Evolutionary conservation across 805 yeast genomes (phyloP), one percentile per base, ranked within the genome.

Genomic region (Teunomyces pallodes): DNA sequence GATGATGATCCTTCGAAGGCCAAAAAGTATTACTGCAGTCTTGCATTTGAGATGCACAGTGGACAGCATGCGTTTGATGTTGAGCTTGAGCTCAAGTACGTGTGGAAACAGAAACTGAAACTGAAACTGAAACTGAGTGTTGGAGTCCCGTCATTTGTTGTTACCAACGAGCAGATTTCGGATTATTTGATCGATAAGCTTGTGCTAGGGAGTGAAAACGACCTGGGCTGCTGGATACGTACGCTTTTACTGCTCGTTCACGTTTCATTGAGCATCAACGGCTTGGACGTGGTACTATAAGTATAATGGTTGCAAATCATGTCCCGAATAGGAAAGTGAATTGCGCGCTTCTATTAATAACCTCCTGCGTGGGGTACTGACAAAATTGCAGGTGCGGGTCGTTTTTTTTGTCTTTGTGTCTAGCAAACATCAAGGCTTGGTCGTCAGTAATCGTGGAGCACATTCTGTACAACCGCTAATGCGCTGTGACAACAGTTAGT

Each of bases 181-280:
- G 33, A 55, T 40, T 53, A 54, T 38, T 45, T 57, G 42, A 46
- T 46, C 20, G 49, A 47, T n/a, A 57, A 54, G 17, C 40, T 57
- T 7, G 33, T 55, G 12, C 32, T 47, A 14, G 36, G 45, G 16
- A 24, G 27, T 6, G 38, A 40, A 12, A 30, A 40, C 6, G 7
- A 20, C 2, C 31, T 1, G 27, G 31, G 24, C 7, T 31, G 2
- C 17, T 20, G 13, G 13, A 31, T 31, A 5, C n/a, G 8, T 12
- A 31, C 13, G 33, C 24, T 20, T 20, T 31, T 32, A 7, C 9
- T 8, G 35, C 13, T 32, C 9, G 35, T 7, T 9, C 17, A 32
- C 10, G 9, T 32, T 13, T 32, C 35, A 14, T 9, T 32, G 5
- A 13, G 35, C 17, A 32, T 32, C 35, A 32, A 32, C 14, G 35